Conservation (phyloP, 23 red algal species). For the Gracilaria domingensis region DNA sequence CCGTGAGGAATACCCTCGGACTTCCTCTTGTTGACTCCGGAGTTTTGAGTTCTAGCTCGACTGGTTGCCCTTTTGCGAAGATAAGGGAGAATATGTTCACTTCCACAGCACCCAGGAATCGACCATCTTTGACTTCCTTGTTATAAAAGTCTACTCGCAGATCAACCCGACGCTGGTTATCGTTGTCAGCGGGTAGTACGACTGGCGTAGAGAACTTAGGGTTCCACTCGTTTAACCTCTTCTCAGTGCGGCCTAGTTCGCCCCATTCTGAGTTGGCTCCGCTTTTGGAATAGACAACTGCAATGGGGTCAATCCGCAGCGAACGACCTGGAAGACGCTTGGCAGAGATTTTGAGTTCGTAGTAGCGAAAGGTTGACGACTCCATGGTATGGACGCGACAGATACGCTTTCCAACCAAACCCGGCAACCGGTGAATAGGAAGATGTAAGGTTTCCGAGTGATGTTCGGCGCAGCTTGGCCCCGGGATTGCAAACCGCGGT, state of each 20-base stretch:
- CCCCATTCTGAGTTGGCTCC: constrained; percentile 15
- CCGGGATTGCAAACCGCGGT: background rate
- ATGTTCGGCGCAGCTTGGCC: background rate
- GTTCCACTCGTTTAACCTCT: constrained; percentile 63
- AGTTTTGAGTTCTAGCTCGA: constrained; percentile 60
- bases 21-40: constrained; percentile 40
- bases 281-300: constrained; percentile 33
- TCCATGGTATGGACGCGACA: constrained; percentile 11
- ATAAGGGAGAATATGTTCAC: constrained; percentile 53
- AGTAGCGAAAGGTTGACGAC: constrained; percentile 55
- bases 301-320: constrained; percentile 51
- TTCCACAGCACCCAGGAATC: constrained; percentile 56
- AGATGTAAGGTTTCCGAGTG: background rate
- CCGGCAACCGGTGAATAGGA: background rate
- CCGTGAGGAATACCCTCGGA: constrained; percentile 58
- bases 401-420: background rate
- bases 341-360: constrained; percentile 62
- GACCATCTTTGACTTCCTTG: constrained; percentile 42
- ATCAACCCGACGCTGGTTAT: constrained; percentile 55
- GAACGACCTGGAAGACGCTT: constrained; percentile 60
- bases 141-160: constrained; percentile 57
- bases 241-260: constrained; percentile 54
- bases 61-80: constrained; percentile 33
- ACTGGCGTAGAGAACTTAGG: constrained; percentile 36
- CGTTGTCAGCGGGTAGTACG: constrained; percentile 52